Base-by-base conservation (phyloP, 176 grass and related monocot species). In the Triticum monococcum region DNA sequence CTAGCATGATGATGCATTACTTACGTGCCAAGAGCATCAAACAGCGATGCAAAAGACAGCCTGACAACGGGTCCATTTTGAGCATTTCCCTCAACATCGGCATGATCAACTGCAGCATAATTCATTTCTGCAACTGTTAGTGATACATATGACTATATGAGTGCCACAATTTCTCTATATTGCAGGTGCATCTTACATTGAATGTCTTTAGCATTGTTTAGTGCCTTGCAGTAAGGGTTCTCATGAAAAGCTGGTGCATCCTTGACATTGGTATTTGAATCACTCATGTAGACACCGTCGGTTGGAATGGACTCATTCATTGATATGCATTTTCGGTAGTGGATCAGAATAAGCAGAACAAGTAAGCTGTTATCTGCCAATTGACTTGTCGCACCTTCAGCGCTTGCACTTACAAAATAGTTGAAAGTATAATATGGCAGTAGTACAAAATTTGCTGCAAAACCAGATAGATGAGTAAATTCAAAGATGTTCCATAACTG, bases 371-470 rank as follows among this genome's bases (percentile, higher is more conserved):
- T 94, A 77, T 92, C 92, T 86, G 94, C 94, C 78, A 98, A 72
- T 81, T 91, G 92, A 91, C 92, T 98, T 63, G 88, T 82, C 45
- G 86, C 46, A 67, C 85, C 82, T 86, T 96, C 94, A 79, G 86
- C 81, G 64, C 81, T 90, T 79, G 94, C 83, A 81, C 90, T 91
- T 76, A 95, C 86, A 81, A 98, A 87, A 86, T 92, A 93, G 85
- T 96, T 98, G 72, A 96, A 91, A 77, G 94, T 98, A 85, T 98
- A 98, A 74, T 96, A 94, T 75, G 94, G 97, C 57, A 98, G 85
- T 70, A 98, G 83, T 45, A 98, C 92, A 81, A 98, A 74, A 91
- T 94, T 98, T 85, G 97, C 97, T 98, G 93, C 90, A 96, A 77
- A 84, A 93, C 33, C 81, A 88, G 71, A 86, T 48, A 65, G 16